phyloP scores from a whole-genome alignment of 352 stramenopile species.

The Pythium aristosporum region DNA sequence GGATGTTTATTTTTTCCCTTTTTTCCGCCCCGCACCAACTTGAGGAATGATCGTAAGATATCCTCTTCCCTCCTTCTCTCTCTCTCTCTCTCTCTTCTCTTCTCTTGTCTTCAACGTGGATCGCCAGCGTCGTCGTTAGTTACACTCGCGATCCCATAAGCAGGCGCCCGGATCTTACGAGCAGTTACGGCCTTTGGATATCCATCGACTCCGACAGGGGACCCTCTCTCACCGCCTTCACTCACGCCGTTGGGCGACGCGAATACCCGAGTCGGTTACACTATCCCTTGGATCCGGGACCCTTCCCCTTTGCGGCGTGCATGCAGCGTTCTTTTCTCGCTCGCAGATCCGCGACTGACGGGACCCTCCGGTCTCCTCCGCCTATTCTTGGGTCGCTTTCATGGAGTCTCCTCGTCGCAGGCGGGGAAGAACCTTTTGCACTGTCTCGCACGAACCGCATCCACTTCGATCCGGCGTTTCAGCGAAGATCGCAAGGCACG shows the following conservation, averaged over 20 bases:
- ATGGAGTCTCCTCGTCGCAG: slow-evolving; percentile 4
- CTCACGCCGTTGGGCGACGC: neutral
- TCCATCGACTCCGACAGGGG: neutral
- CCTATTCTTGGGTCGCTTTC: slow-evolving; percentile 15
- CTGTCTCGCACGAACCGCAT: slow-evolving; percentile 5
- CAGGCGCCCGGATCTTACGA: slow-evolving; percentile 5
- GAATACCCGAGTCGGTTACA: slow-evolving; percentile 18
- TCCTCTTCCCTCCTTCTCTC: slow-evolving; percentile 1
- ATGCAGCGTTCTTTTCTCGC: neutral
- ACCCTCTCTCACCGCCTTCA: neutral
- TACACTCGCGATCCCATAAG: slow-evolving; percentile 23
- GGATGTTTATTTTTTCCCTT: neutral
- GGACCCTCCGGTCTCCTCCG: slow-evolving; percentile 1
- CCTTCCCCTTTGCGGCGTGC: neutral
- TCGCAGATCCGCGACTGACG: slow-evolving; percentile 24
- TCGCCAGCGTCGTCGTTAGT: slow-evolving; percentile 10
- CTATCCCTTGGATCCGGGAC: neutral
- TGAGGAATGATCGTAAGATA: slow-evolving; percentile 28
- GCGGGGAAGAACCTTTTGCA: slow-evolving; percentile 5
- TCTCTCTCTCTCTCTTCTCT: slow-evolving; percentile 3
- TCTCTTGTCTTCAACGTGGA: slow-evolving; percentile 22
- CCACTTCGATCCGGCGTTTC: slow-evolving; percentile 7
- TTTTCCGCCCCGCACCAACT: slow-evolving; percentile 14
- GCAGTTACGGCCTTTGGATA: slow-evolving; percentile 18
- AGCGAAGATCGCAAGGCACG: neutral